These are phyloP conservation scores for Serendipita sp. DNA, from an alignment of 768 basidiomycete species.

Conservation along the genomic window DNA sequence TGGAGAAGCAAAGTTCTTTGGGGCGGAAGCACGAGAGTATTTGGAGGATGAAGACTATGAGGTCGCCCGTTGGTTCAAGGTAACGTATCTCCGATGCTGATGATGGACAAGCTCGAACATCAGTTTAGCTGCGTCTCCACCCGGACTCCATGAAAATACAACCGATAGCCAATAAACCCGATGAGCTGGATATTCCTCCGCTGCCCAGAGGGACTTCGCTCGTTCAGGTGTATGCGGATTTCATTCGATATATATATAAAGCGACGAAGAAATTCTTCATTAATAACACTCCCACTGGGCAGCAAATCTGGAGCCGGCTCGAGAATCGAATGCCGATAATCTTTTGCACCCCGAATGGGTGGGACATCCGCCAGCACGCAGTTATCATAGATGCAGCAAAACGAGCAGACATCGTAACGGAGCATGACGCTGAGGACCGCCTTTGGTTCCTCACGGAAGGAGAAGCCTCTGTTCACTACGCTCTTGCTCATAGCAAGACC, in stretches of 20 bases:
- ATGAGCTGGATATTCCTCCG: neutral
- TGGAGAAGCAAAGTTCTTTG: neutral
- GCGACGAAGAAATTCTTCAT: neutral
- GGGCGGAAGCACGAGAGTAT: conserved; percentile 4
- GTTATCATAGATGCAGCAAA: conserved; percentile 40
- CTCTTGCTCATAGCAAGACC: neutral
- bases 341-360: conserved; percentile 22
- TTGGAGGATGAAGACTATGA: neutral
- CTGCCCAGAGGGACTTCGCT: neutral
- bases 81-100: neutral
- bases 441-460: conserved; percentile 16
- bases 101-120: neutral
- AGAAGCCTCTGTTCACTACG: conserved; percentile 7
- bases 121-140: too few species aligned
- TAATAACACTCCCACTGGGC: neutral
- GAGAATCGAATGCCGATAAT: conserved; percentile 33
- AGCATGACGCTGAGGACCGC: neutral
- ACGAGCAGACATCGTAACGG: conserved; percentile 33
- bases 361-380: conserved; percentile 45
- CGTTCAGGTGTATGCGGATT: conserved; percentile 3
- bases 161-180: neutral
- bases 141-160: too few species aligned
- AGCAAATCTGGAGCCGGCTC: conserved; percentile 24
- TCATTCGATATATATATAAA: conserved; percentile 2
- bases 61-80: conserved; percentile 8